Evolutionary conservation across 2,329 filamentous ascomycete species (phyloP), one percentile per base, ranked within the genome.

Genomic region (Didymella keratinophila): DNA sequence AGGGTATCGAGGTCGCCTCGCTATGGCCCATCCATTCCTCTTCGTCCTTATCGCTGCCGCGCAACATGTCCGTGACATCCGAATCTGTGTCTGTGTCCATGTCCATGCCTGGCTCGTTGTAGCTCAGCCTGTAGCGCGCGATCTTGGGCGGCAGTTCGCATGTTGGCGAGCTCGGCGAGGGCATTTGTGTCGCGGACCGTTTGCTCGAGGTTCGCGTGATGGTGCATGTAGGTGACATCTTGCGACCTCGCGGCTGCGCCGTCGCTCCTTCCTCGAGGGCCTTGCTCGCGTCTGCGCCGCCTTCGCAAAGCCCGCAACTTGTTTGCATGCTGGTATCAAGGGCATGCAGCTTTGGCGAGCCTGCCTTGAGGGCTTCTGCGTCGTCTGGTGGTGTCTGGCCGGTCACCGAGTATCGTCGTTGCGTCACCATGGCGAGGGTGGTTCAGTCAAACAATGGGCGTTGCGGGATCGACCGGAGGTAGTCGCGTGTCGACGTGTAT

Each of bases 341-440:
- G 11, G 72, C 67, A 62, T 75, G 72, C 39, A 74, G 67, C 60
- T 76, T 76, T 23, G 74, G 72, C 9, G 72, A 75, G 58, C 65
- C 63, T 45, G 70, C 68, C 58, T 73, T 73, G 61, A 75, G 61
- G 59, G 67, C 65, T 34, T 69, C 71, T 16, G 69, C 71, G 52
- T 72, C 65, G 64, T 76, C 72, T 10, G 72, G 73, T 43, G 72
- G 73, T 46, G 71, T 75, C 61, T 75, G 71, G 52, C 74, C 73
- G 9, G 74, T 75, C 53, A 76, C 72, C 21, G 72, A 75, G 64
- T 76, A 76, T 52, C 74, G 67, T 44, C 74, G 72, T 62, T 76
- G 74, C 52, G 71, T 64, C 30, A 67, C 67, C 69, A 73, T 74
- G 20, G 59, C 53, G 25, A 36, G 36, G 28, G 59, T 47, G 50